Percentiles rank a stretch among this genome's conserved stretches.
These are phyloP conservation scores for Claviceps citrina DNA, from an alignment of 2,329 filamentous ascomycete species.

Conservation along the genomic window DNA sequence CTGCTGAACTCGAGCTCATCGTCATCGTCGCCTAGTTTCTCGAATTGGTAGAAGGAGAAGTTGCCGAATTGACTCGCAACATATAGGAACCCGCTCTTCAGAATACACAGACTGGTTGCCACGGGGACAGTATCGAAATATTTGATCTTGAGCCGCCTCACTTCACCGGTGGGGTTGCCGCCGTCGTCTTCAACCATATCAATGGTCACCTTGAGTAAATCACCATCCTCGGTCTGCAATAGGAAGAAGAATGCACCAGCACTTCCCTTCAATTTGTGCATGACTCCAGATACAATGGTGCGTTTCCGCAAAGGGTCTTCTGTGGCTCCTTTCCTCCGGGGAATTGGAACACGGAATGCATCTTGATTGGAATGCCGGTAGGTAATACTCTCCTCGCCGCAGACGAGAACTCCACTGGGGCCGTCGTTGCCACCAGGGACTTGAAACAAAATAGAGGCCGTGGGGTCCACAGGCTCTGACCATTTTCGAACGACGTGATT, in stretches of 20 bases:
- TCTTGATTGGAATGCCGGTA: slow-evolving; percentile 96
- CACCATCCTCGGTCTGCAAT: slow-evolving; percentile 91
- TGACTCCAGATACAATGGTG: slow-evolving; percentile 75
- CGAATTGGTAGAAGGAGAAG: slow-evolving; percentile 90
- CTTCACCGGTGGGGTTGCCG: slow-evolving; percentile 65
- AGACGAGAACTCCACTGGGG: slow-evolving; percentile 88
- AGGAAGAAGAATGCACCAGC: slow-evolving; percentile 91
- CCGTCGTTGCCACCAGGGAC: slow-evolving; percentile 89
- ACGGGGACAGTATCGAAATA: slow-evolving; percentile 95
- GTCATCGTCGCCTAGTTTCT: slow-evolving; percentile 90
- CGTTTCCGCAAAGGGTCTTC: slow-evolving; percentile 89
- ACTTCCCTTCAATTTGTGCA: slow-evolving; percentile 81
- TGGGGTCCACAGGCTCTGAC: slow-evolving; percentile 84
- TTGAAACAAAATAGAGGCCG: slow-evolving; percentile 80
- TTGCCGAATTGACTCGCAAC: slow-evolving; percentile 86
- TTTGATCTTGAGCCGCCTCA: slow-evolving; percentile 75
- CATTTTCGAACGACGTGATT: slow-evolving; percentile 97
- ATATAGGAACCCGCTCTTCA: slow-evolving; percentile 92
- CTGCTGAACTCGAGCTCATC: slow-evolving; percentile 77
- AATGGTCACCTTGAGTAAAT: slow-evolving; percentile 90
- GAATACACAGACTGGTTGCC: slow-evolving; percentile 72
- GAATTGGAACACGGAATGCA: slow-evolving; percentile 76
- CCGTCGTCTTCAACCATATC: slow-evolving; percentile 75
- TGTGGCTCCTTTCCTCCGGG: slow-evolving; percentile 68
- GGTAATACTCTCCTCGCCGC: slow-evolving; percentile 84